These are phyloP conservation scores for Pythium grandisporangium DNA, from an alignment of 352 stramenopile genomes.

Conservation along the genomic window DNA sequence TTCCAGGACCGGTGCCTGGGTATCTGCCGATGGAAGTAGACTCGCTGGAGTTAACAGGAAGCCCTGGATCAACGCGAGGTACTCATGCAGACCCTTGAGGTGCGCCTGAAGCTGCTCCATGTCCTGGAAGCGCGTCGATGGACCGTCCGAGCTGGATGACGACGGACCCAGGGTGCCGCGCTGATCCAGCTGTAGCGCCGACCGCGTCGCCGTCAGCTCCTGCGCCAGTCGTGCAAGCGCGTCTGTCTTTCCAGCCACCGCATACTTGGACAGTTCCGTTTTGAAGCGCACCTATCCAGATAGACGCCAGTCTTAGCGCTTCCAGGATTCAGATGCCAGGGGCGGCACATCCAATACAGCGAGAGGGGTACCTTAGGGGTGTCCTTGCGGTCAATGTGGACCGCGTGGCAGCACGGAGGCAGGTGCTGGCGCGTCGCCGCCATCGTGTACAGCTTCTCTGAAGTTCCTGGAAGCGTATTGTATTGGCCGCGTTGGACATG, in stretches of 20 bases:
- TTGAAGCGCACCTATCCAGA: slow-evolving; percentile 28
- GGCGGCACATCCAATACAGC: too few relatives aligned
- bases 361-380: slow-evolving; percentile 15
- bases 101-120: slow-evolving; percentile 25
- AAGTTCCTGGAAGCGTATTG: too few relatives aligned
- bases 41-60: slow-evolving; percentile 19
- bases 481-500: too few relatives aligned
- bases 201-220: slow-evolving; percentile 27
- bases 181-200: slow-evolving; percentile 16
- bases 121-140: slow-evolving; percentile 5
- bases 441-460: slow-evolving; percentile 3
- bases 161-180: too few relatives aligned
- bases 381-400: slow-evolving; percentile 24
- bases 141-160: not conserved
- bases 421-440: slow-evolving; percentile 29
- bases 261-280: slow-evolving; percentile 26
- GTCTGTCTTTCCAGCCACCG: slow-evolving; percentile 18
- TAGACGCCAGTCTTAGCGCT: slow-evolving; percentile 1
- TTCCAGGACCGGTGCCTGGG: too few relatives aligned
- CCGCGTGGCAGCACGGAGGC: slow-evolving; percentile 43
- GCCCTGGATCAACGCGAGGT: slow-evolving; percentile 49
- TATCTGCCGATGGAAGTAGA: too few relatives aligned
- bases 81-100: slow-evolving; percentile 20
- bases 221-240: slow-evolving; percentile 23
- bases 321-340: too few relatives aligned